Evolutionary conservation across 352 stramenopile species (phyloP).

Genomic region (Phytophthora aleatoria): DNA sequence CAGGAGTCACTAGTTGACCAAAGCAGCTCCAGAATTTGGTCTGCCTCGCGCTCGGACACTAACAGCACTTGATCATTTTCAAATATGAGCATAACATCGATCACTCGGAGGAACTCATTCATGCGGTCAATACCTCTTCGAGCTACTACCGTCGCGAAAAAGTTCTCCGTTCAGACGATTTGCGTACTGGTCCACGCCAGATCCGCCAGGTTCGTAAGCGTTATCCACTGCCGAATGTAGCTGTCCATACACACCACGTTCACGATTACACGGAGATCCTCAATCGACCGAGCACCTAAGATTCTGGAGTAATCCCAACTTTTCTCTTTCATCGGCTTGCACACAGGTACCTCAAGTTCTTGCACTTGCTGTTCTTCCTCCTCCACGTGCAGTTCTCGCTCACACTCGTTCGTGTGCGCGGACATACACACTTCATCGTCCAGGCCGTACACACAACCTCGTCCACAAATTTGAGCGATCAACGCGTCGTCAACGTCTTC

Average conservation of each 20-base stretch:
- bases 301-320: slow-evolving; percentile 10
- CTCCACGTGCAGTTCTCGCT: slow-evolving; percentile 58
- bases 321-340: slow-evolving; percentile 23
- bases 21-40: slow-evolving; percentile 39
- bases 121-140: background rate
- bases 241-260: background rate
- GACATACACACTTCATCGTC: slow-evolving; percentile 48
- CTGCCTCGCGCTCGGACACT: slow-evolving; percentile 44
- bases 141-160: slow-evolving; percentile 28
- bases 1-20: slow-evolving; percentile 25
- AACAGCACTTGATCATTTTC: slow-evolving; percentile 39
- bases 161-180: slow-evolving; percentile 51
- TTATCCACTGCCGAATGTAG: slow-evolving; percentile 1
- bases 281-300: slow-evolving; percentile 21
- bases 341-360: slow-evolving; percentile 11
- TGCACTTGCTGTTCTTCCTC: slow-evolving; percentile 43
- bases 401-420: slow-evolving; percentile 50
- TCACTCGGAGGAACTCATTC: background rate
- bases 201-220: slow-evolving; percentile 13
- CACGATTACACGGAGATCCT: slow-evolving; percentile 7
- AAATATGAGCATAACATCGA: background rate
- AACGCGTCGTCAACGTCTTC: slow-evolving; percentile 2
- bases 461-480: slow-evolving; percentile 23
- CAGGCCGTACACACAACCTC: slow-evolving; percentile 32
- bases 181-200: slow-evolving; percentile 32